Evolutionary conservation across 768 basidiomycete genomes (phyloP).

Genomic region (Lactarius hengduanensis): DNA sequence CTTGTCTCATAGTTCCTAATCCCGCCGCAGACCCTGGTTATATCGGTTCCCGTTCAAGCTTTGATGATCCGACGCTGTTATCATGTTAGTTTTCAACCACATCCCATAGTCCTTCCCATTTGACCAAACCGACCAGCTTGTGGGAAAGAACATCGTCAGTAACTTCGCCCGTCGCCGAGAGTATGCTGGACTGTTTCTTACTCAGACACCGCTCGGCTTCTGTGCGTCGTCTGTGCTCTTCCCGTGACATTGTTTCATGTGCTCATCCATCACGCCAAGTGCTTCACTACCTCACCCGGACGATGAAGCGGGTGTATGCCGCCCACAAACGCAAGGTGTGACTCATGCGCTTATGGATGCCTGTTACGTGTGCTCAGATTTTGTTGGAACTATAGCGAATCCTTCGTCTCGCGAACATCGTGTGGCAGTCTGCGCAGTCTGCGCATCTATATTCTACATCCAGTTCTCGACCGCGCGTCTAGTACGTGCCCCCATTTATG

Average conservation of each 20-base stretch:
- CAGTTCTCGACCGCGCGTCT: not conserved
- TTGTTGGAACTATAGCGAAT: not conserved
- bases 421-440: constrained; percentile 16
- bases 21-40: not conserved
- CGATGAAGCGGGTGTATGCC: not conserved
- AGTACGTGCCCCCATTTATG: not conserved
- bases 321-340: constrained; percentile 3
- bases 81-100: constrained; percentile 4
- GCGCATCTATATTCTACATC: not conserved
- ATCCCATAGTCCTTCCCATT: not conserved
- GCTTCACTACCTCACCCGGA: not conserved
- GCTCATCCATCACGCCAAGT: not conserved
- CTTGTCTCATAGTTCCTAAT: not conserved
- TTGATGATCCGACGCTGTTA: constrained; percentile 19
- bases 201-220: not conserved
- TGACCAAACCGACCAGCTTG: constrained; percentile 3
- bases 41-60: constrained; percentile 10
- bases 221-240: not conserved
- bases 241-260: not conserved
- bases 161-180: not conserved
- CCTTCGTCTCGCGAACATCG: constrained; percentile 3
- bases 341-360: not conserved
- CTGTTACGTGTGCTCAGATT: not conserved
- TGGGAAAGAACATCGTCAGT: constrained; percentile 15
- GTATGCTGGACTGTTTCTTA: not conserved